These are phyloP conservation scores for Boletus subcaerulescens DNA, from an alignment of 768 basidiomycete species.

Conservation along the genomic window DNA sequence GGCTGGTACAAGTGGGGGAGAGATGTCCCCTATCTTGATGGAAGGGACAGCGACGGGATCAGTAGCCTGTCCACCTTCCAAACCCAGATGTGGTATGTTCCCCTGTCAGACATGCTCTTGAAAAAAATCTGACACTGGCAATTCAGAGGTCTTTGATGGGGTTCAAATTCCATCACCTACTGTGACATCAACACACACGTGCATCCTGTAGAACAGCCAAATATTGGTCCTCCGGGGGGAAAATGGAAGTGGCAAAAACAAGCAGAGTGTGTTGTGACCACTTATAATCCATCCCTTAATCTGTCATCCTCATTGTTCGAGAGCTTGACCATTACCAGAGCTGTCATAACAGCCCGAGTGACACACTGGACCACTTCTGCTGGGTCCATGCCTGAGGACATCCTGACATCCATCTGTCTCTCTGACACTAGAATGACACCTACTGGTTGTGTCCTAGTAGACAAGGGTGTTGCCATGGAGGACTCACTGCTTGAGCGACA, in stretches of 20 bases:
- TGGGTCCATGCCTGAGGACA: neutral
- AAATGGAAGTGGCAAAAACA: slow-evolving; percentile 3
- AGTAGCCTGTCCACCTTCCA: neutral
- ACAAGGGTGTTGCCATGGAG: too few species aligned
- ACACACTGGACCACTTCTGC: neutral
- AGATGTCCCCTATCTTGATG: neutral
- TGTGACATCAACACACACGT: neutral
- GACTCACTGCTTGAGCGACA: too few species aligned
- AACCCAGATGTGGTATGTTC: neutral
- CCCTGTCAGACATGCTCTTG: too few species aligned
- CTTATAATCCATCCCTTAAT: neutral
- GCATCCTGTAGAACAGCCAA: neutral
- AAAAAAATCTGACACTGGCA: too few species aligned
- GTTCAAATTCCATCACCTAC: neutral
- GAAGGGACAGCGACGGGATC: neutral
- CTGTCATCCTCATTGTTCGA: neutral
- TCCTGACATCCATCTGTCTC: too few species aligned
- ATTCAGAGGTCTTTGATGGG: neutral
- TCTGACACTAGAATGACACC: too few species aligned
- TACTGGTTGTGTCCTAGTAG: too few species aligned
- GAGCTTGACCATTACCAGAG: too few species aligned
- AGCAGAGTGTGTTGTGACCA: neutral
- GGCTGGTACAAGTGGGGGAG: neutral
- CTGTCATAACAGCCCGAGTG: neutral
- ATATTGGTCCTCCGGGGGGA: neutral